Percentiles rank a stretch among this genome's conserved stretches.
Conservation (phyloP, 192 early-diverging fungal genomes). For the Entomortierella beljakovae region DNA sequence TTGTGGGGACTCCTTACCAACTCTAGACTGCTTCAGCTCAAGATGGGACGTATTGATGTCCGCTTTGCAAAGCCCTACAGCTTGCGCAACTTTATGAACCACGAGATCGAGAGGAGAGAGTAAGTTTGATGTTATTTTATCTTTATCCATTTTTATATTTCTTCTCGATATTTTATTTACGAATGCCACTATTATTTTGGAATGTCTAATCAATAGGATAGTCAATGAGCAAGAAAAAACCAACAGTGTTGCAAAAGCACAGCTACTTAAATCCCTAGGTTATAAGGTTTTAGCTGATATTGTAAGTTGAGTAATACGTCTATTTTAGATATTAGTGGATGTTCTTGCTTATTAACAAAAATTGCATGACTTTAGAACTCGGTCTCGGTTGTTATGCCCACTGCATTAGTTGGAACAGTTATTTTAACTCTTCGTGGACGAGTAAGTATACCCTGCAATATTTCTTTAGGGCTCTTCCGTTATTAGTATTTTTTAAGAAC, state of each 20-base stretch:
- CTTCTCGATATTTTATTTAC: neutral
- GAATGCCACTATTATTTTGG: neutral
- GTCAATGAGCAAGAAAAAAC: conserved; percentile 45
- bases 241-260: conserved; percentile 56
- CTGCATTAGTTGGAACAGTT: conserved; percentile 84
- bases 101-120: conserved; percentile 68
- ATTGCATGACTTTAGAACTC: conserved; percentile 63
- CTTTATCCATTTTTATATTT: neutral
- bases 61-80: conserved; percentile 83
- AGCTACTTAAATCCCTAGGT: conserved; percentile 77
- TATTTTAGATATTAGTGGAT: neutral
- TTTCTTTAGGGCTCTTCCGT: too few species aligned
- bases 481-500: too few species aligned
- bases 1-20: conserved; percentile 74
- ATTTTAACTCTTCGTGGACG: conserved; percentile 85
- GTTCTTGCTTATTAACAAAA: neutral
- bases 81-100: conserved; percentile 71
- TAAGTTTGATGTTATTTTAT: conserved; percentile 31
- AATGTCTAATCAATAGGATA: conserved; percentile 37
- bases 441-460: conserved; percentile 63
- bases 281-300: conserved; percentile 74
- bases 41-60: conserved; percentile 89
- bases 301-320: conserved; percentile 45
- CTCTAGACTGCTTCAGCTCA: conserved; percentile 66
- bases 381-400: conserved; percentile 86